phyloP scores from a whole-genome alignment of 1,139 yeast genomes.

The Pichiaceae sp. region DNA sequence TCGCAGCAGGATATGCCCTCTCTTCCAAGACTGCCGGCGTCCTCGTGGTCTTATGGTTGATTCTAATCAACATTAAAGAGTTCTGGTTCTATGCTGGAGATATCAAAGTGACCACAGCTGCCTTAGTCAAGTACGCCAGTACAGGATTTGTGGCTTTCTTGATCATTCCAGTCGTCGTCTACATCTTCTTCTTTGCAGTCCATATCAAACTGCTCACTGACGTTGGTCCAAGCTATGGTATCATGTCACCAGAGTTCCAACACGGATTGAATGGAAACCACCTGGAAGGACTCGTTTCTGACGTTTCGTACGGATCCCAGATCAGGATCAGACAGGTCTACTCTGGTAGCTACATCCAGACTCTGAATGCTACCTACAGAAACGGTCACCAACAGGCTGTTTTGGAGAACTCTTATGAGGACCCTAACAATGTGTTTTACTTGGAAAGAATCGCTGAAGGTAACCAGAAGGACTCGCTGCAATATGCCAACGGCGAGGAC shows the following conservation, averaged over 20 bases:
- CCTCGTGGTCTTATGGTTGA: constrained; percentile 44
- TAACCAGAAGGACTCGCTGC: background rate
- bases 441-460: constrained; percentile 32
- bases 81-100: constrained; percentile 58
- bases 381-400: constrained; percentile 58
- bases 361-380: constrained; percentile 47
- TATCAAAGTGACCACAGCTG: constrained; percentile 28
- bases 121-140: constrained; percentile 27
- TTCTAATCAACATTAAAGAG: constrained; percentile 31
- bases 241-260: constrained; percentile 53
- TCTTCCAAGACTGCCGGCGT: constrained; percentile 50
- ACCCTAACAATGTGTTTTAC: constrained; percentile 56
- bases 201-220: constrained; percentile 42
- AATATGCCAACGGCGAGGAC: constrained; percentile 6
- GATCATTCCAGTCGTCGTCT: constrained; percentile 42
- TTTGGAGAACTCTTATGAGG: constrained; percentile 42
- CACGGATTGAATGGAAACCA: constrained; percentile 37
- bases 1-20: constrained; percentile 43
- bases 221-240: constrained; percentile 43
- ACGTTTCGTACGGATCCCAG: constrained; percentile 56
- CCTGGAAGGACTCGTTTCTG: constrained; percentile 33
- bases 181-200: constrained; percentile 36
- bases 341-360: constrained; percentile 60
- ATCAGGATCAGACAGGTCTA: constrained; percentile 59
- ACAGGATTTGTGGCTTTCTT: constrained; percentile 30